Evolutionary conservation across 2,329 filamentous ascomycete genomes (phyloP).

Genomic region (Gyromitra esculenta): DNA sequence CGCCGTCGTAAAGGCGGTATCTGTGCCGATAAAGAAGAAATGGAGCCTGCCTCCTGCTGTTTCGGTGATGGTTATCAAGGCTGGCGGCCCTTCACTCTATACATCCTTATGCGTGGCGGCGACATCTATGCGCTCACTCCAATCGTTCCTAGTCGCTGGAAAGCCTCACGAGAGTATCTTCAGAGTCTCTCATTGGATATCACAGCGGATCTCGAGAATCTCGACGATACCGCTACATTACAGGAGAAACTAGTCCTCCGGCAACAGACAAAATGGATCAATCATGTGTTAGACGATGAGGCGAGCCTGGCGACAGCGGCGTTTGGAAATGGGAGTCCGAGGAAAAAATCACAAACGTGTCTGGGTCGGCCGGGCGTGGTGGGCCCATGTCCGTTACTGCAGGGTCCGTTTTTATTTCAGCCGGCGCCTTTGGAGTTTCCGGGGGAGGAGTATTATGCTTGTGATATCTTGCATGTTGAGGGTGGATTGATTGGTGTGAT

Average conservation of each 20-base stretch:
- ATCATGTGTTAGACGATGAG: slow-evolving; percentile 53
- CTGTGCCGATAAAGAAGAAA: slow-evolving; percentile 87
- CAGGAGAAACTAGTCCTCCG: slow-evolving; percentile 48
- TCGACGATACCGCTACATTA: slow-evolving; percentile 40
- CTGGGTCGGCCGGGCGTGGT: slow-evolving; percentile 46
- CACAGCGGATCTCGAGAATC: slow-evolving; percentile 49
- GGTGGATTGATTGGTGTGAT: slow-evolving; percentile 49
- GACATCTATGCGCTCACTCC: slow-evolving; percentile 95
- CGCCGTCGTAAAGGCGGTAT: slow-evolving; percentile 77
- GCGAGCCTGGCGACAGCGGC: slow-evolving; percentile 18
- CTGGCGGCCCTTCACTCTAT: slow-evolving; percentile 96
- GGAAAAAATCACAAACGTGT: slow-evolving; percentile 44
- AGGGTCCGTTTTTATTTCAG: slow-evolving; percentile 57
- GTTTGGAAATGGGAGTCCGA: slow-evolving; percentile 37
- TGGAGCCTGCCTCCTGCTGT: slow-evolving; percentile 89
- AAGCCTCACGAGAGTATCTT: slow-evolving; percentile 68
- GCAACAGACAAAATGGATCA: slow-evolving; percentile 56
- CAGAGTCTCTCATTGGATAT: slow-evolving; percentile 53
- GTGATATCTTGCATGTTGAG: slow-evolving; percentile 57
- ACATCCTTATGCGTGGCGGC: slow-evolving; percentile 93
- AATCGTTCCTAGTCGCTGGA: slow-evolving; percentile 86
- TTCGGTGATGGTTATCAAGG: slow-evolving; percentile 80
- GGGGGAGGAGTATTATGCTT: slow-evolving; percentile 54
- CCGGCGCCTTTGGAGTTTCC: slow-evolving; percentile 56
- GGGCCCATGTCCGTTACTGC: slow-evolving; percentile 53